phyloP scores from a whole-genome alignment of 176 grass and related monocot genomes.

The Musa troglodytarum region DNA sequence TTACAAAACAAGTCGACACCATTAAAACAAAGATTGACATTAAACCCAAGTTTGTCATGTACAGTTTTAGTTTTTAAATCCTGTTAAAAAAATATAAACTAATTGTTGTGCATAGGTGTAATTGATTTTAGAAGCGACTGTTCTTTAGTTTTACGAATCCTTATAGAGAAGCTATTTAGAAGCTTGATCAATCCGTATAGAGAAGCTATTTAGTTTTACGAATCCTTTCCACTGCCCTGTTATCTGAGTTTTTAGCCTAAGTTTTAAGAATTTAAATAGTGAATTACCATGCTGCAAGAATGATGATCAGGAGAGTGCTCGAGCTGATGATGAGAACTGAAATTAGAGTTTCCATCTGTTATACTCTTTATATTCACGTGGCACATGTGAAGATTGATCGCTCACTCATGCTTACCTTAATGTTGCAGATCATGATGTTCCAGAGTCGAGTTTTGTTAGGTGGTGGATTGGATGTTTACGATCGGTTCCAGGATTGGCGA shows the following conservation, averaged over 20 bases:
- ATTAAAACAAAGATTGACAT: no score
- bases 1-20: no score
- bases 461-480: constrained; percentile 60
- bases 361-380: background rate
- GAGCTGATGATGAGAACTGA: no score
- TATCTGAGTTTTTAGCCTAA: no score
- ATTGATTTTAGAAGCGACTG: background rate
- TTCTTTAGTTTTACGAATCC: background rate
- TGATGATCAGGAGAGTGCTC: no score
- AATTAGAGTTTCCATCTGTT: no score
- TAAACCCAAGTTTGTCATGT: no score
- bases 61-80: no score
- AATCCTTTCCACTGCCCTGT: background rate
- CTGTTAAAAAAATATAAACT: background rate
- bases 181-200: background rate
- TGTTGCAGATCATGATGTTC: constrained; percentile 83
- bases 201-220: background rate
- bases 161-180: background rate
- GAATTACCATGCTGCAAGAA: no score
- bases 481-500: constrained; percentile 75
- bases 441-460: constrained; percentile 54
- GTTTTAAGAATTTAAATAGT: no score
- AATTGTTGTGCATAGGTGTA: background rate
- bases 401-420: background rate
- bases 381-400: background rate